A percentile compares a stretch with the other conserved stretches of the same genome.
Conservation (phyloP, 306 rosid genomes). For the Cucumis melo region DNA sequence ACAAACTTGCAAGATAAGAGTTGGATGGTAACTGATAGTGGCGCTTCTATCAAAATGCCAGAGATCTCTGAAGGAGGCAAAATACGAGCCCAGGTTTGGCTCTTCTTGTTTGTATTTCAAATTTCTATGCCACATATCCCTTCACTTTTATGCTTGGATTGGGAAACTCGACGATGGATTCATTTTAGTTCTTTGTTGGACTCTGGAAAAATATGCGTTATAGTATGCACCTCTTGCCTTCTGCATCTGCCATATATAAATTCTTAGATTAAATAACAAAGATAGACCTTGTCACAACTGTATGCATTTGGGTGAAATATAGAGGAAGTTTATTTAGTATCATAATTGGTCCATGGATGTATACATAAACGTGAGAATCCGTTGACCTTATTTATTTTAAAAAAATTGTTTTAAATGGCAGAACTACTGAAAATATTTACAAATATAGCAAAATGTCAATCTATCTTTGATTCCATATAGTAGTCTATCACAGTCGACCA, state of each 20-base stretch:
- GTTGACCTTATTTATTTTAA: background rate
- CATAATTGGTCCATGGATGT: background rate
- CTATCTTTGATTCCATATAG: no score
- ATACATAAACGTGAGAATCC: background rate
- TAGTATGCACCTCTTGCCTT: background rate
- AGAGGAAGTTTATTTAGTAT: background rate
- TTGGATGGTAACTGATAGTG: slow-evolving; percentile 15
- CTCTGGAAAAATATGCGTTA: background rate
- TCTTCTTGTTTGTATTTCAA: background rate
- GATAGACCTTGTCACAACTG: background rate
- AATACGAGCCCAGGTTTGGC: slow-evolving; percentile 49
- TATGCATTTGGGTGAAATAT: background rate
- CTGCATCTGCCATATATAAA: background rate
- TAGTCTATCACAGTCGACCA: no score
- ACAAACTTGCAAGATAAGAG: slow-evolving; percentile 26
- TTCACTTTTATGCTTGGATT: background rate
- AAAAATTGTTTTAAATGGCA: no score
- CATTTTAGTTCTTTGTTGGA: background rate
- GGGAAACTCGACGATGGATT: background rate
- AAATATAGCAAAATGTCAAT: no score
- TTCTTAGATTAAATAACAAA: background rate
- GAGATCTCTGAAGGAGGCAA: slow-evolving; percentile 44
- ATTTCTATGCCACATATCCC: background rate
- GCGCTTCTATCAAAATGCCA: slow-evolving; percentile 17
- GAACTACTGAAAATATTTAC: no score